phyloP scores from a whole-genome alignment of 441 rosid genomes.

The Caryocar brasiliense region DNA sequence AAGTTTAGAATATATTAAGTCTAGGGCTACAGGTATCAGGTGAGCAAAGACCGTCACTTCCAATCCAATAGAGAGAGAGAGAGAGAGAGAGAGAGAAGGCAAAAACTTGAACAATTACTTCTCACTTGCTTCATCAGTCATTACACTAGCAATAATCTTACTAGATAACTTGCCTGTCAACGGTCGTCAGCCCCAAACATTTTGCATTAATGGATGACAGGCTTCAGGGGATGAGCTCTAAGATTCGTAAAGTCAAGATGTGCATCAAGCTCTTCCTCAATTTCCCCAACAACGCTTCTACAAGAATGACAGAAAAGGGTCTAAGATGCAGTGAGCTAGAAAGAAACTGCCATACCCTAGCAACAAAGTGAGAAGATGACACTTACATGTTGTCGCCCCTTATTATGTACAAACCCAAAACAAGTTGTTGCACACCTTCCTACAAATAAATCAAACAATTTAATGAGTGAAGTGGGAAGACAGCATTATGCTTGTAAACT shows the following conservation, averaged over 20 bases:
- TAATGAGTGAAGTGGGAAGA: no score
- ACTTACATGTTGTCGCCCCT: conserved; percentile 95
- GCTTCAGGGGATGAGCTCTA: conserved; percentile 90
- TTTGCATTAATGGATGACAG: conserved; percentile 56
- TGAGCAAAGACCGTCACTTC: no score
- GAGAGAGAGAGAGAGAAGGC: no score
- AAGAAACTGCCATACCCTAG: not conserved
- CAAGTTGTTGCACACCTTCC: conserved; percentile 94
- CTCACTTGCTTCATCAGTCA: no score
- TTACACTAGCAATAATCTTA: no score
- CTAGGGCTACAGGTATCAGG: no score
- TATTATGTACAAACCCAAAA: conserved; percentile 85
- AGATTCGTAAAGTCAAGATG: conserved; percentile 61
- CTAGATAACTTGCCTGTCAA: no score
- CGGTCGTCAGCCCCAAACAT: not conserved
- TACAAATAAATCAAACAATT: conserved; percentile 22
- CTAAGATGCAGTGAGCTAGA: not conserved
- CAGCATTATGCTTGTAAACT: no score
- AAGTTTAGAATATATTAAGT: no score
- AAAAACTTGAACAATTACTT: no score
- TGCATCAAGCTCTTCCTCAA: conserved; percentile 76
- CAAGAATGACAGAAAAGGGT: conserved; percentile 4
- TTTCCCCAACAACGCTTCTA: conserved; percentile 83
- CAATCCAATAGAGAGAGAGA: no score
- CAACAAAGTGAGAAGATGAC: not conserved